A percentile compares a stretch with the other conserved stretches of the same genome.
These are phyloP conservation scores for Diversispora epigaea DNA, from an alignment of 192 early-diverging fungal genomes.

Conservation along the genomic window DNA sequence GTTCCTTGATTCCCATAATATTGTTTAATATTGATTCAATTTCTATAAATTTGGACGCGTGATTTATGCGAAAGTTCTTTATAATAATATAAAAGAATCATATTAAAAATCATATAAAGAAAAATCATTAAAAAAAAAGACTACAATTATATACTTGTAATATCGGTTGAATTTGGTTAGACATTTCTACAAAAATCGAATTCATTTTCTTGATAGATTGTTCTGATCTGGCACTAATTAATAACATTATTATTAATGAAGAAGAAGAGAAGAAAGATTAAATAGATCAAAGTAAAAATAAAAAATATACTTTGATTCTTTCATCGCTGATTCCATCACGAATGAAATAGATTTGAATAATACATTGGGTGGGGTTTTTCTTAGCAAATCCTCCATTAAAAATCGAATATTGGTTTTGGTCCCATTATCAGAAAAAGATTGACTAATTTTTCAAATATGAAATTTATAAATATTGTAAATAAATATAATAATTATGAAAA, in stretches of 20 bases:
- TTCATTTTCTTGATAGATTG: no score
- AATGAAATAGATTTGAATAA: slow-evolving; percentile 13
- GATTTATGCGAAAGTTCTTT: neutral
- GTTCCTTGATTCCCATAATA: neutral
- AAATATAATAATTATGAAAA: no score
- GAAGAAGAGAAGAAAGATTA: no score
- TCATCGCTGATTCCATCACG: neutral
- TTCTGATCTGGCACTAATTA: no score
- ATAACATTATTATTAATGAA: no score
- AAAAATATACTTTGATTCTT: slow-evolving; percentile 7
- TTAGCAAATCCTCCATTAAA: slow-evolving; percentile 5
- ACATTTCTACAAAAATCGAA: no score
- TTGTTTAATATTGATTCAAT: slow-evolving; percentile 24
- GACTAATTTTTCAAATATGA: slow-evolving; percentile 5
- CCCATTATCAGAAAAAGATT: neutral
- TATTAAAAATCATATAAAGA: neutral
- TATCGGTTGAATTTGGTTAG: no score
- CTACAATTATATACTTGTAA: neutral
- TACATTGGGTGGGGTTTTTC: neutral
- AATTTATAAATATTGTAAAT: no score
- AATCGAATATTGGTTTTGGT: neutral
- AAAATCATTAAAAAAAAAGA: neutral
- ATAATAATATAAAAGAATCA: neutral
- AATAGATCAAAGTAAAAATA: neutral
- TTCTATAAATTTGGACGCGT: slow-evolving; percentile 10